Evolutionary conservation across 108 stramenopile genomes (phyloP), one percentile per base, ranked within the genome.

Genomic region (Discostella pseudostelligera): DNA sequence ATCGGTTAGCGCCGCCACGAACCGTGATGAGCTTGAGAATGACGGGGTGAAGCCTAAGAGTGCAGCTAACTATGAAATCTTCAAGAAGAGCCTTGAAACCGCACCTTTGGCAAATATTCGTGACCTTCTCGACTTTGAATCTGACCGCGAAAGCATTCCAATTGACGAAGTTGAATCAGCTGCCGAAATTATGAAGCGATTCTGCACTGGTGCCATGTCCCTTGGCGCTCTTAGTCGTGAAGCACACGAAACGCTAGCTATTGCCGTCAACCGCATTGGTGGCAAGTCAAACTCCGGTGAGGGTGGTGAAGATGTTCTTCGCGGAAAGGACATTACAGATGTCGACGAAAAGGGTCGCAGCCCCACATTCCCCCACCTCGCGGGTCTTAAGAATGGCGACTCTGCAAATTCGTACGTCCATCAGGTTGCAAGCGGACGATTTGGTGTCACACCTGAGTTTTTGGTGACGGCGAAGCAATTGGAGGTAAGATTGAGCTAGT

Each of bases 211-310:
- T 44, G 96, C 94, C 54, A 96, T 97, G 96, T 93, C 91, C 14
- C 91, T 95, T 45, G 96, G 96, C 22, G 93, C 94, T 32, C 83
- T 97, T 36, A 89, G 87, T 45, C 89, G 90, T 14, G 96, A 97
- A 76, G 90, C 94, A 22, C 96, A 97, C 72, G 96, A 97, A 79
- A 90, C 93, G 5, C 86, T 97, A 29, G 96, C 94, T 19, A 90
- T 97, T 75, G 96, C 96, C 37, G 89, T 95, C 45, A 97, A 97
- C 76, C 79, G 88, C 53, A 81, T 97, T 62, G 96, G 96, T 49
- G 93, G 91, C 48, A 94, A 94, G 72, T 90, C 88, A 19, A 97
- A 97, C 82, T 93, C 93, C 62, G 96, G 96, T 36, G 96, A 97
- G 63, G 96, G 96, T 46, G 96, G 96, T 21, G 96, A 97, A 70